Evolutionary conservation across 108 stramenopile species (phyloP), one percentile per base, ranked within the genome.

Genomic region (Schizochytrium sp.): DNA sequence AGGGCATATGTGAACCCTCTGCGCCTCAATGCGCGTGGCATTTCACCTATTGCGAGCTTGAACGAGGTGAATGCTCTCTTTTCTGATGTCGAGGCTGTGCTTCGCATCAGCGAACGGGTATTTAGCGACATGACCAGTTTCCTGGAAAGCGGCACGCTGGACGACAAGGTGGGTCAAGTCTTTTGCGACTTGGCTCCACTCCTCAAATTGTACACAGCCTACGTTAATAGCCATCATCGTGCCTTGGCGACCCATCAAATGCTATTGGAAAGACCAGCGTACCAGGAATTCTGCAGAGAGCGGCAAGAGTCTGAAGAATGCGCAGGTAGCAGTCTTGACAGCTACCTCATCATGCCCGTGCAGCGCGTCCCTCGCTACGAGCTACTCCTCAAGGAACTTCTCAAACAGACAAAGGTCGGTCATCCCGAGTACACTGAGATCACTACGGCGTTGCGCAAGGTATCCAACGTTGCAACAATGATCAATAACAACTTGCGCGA

Each of bases 301-400:
- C 89, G 90, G 60, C 89, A 92, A 58, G 57, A 25, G 12, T 83
- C 89, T 25, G 43, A 55, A 0, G 87, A 41, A 3, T 91, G 90
- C 55, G 45, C 72, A 45, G 51, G 45, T 14, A 55, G 72, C 14
- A 89, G 83, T 48, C 87, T 92, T 5, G 45, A 48, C 41, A 48
- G 63, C 58, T 90, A 72, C 48, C 88, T 92, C 29, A 90, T 92
- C 29, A 51, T 89, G 87, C 92, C 92, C 16, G 89, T 92, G 18
- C 92, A 92, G 87, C 44, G 92, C 25, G 83, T 91, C 23, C 92
- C 92, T 29, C 90, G 92, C 29, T 92, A 92, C 29, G 57, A 72
- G 47, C 91, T 91, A 6, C 89, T 91, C 21, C 87, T 91, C 5
- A 59, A 44, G 5, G 69, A 92, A 60, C 60, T 91, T 14, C 58